Conservation (phyloP, 345 rosid species). For the Melaleuca alternifolia region DNA sequence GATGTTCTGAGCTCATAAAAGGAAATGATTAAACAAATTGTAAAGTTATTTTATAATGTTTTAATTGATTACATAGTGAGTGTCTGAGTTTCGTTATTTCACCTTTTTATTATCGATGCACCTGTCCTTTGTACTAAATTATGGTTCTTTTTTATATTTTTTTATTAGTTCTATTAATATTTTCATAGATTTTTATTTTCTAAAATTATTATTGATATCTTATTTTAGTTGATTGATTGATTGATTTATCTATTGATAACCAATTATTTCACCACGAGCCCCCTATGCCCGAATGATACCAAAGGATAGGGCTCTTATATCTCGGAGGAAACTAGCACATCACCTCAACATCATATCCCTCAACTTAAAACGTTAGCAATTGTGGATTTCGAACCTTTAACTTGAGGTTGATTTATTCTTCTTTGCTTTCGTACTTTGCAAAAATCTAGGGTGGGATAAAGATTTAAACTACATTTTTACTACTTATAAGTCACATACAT, state of each 20-base stretch:
- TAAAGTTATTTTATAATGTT: neutral
- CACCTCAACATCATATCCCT: too few species aligned
- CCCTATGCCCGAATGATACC: too few species aligned
- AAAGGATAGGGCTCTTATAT: too few species aligned
- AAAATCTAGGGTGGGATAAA: neutral
- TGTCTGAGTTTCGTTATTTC: neutral
- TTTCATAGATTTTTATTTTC: neutral
- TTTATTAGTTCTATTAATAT: neutral
- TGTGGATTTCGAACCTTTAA: too few species aligned
- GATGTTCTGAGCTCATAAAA: neutral
- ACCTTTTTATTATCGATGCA: neutral
- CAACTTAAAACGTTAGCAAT: too few species aligned
- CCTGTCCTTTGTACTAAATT: neutral
- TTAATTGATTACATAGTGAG: neutral
- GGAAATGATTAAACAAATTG: neutral
- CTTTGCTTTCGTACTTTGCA: neutral
- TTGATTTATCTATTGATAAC: too few species aligned
- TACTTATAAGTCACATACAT: neutral
- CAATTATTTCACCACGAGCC: too few species aligned
- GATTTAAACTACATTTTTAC: neutral
- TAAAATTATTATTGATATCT: neutral
- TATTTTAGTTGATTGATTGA: too few species aligned
- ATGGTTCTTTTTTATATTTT: neutral
- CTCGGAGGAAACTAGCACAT: too few species aligned
- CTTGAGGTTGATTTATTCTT: neutral